phyloP scores from a whole-genome alignment of 2,329 filamentous ascomycete species.

The Hyphodiscus sp. region DNA sequence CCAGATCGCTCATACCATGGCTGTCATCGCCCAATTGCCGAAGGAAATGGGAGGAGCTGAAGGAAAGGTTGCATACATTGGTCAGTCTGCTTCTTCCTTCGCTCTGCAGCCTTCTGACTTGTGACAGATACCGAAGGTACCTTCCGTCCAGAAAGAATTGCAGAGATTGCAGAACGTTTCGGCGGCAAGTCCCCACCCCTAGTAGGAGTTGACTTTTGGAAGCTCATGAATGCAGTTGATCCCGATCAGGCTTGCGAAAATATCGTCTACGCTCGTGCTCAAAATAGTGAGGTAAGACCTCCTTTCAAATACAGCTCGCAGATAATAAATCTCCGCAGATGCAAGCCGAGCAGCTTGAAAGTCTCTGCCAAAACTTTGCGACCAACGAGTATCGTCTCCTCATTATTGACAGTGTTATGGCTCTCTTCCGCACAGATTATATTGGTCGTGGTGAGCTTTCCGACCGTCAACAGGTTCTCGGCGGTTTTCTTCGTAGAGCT shows the following conservation, averaged over 20 bases:
- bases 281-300: constrained; percentile 50
- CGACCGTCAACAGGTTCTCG: constrained; percentile 62
- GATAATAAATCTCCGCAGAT: constrained; percentile 37
- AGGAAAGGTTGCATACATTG: constrained; percentile 64
- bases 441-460: constrained; percentile 60
- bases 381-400: constrained; percentile 59
- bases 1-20: constrained; percentile 63
- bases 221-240: constrained; percentile 38
- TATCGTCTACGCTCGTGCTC: constrained; percentile 56
- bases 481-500: constrained; percentile 56
- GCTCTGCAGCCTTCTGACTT: constrained; percentile 3
- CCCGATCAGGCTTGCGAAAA: constrained; percentile 56
- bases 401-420: constrained; percentile 65
- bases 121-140: constrained; percentile 51
- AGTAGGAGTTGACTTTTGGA: background rate
- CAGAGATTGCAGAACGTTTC: constrained; percentile 61
- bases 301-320: background rate
- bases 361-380: constrained; percentile 53
- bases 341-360: constrained; percentile 53
- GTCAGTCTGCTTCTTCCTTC: constrained; percentile 27
- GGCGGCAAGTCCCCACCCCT: constrained; percentile 32
- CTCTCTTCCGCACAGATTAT: constrained; percentile 62
- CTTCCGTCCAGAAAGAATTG: constrained; percentile 60
- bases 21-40: constrained; percentile 52
- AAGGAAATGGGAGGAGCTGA: constrained; percentile 59